phyloP scores from a whole-genome alignment of 2,329 filamentous ascomycete genomes.

The Boeremia lycopersici region DNA sequence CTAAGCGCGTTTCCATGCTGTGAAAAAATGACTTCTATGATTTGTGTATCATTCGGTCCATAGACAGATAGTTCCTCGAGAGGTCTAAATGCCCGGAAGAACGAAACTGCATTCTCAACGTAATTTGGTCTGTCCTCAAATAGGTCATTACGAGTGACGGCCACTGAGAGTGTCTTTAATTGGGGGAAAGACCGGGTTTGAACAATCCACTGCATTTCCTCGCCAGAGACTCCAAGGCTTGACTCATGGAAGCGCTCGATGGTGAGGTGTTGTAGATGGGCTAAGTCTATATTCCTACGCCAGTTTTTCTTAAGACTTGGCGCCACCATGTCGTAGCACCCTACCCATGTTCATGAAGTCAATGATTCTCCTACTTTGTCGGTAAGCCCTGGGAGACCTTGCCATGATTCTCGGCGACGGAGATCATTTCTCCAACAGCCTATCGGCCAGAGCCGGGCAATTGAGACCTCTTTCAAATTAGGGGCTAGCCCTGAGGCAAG shows the following conservation, averaged over 20 bases:
- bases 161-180: not conserved
- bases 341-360: slow-evolving; percentile 17
- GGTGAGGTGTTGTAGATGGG: slow-evolving; percentile 22
- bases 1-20: slow-evolving; percentile 1
- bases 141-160: slow-evolving; percentile 11
- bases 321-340: not conserved
- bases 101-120: slow-evolving; percentile 21
- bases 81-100: slow-evolving; percentile 22
- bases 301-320: slow-evolving; percentile 19
- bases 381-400: slow-evolving; percentile 25
- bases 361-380: slow-evolving; percentile 16
- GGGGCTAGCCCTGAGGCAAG: slow-evolving; percentile 28
- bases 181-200: slow-evolving; percentile 17
- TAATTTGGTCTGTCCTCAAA: slow-evolving; percentile 21
- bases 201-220: slow-evolving; percentile 25
- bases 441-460: slow-evolving; percentile 7
- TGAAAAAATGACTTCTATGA: slow-evolving; percentile 19
- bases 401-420: slow-evolving; percentile 15
- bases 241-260: slow-evolving; percentile 14
- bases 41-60: slow-evolving; percentile 21
- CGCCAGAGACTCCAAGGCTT: slow-evolving; percentile 16
- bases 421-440: not conserved
- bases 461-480: slow-evolving; percentile 26
- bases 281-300: slow-evolving; percentile 24
- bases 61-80: slow-evolving; percentile 21